Base-by-base conservation (phyloP, 306 rosid genomes). In the Heteromeles arbutifolia region DNA sequence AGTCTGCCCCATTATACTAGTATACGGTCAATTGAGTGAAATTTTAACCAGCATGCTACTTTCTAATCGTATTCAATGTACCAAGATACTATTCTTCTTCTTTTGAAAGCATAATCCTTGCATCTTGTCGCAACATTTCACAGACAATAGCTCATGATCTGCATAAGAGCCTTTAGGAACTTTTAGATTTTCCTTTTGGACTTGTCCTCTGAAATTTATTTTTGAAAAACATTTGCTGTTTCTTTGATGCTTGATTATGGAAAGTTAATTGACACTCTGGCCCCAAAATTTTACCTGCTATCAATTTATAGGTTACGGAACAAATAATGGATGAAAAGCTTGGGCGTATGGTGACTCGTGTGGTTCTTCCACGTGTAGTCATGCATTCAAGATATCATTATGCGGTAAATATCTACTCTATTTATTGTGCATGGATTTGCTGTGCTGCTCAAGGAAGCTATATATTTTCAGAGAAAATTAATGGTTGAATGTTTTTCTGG, bases 351-450 rank as follows among this genome's bases (percentile, higher is more conserved):
- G 99, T 89, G 56, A 96, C 89, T 11, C 96, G 96, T 41, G 99
- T 96, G 78, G 92, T 96, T 82, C 99, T 96, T 89, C 99, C 99
- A 31, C 98, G 91, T 12, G 99, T 96, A 65, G 90, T 96, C 81
- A 96, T 96, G 99, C 96, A 96, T 78, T 88, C 99, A 4, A 85
- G 99, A 68, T 79, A 90, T 87, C 99, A 92, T 86, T 96, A 92
- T 85, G 90, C 85, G 90, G 98, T 92, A 84, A 81, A 75, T 74
- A 15, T 54, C 74, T 8, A 52, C 44, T 29, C 59, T 48, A 76
- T 80, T 3, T 24, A 11, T 62, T 3, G 2, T 26, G 58, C 25
- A 61, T 62, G 26, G 14, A 44, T 9, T 74, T 43, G 54, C 1
- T 43, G 13, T 26, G 8, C 37, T 28, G 69, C 77, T 41, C 62